A percentile compares a stretch with the other conserved stretches of the same genome.
Conservation (phyloP, 148 eudicot species). For the Camellia sinensis region DNA sequence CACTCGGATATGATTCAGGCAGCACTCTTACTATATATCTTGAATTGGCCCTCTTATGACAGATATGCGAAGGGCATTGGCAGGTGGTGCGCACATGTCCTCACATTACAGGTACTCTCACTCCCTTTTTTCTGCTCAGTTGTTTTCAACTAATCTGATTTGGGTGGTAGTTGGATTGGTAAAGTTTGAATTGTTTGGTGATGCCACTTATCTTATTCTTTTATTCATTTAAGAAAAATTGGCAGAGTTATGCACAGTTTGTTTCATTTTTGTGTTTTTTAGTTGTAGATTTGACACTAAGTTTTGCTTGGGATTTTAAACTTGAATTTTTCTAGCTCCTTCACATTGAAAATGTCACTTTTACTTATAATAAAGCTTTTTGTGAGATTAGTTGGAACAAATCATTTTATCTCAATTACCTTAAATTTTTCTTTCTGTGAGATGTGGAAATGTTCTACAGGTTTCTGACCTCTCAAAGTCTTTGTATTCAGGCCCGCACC, state of each 20-base stretch:
- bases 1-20: not conserved
- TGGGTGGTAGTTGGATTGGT: conserved; percentile 7
- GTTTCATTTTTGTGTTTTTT: no score
- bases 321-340: no score
- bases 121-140: not conserved
- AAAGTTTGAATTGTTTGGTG: not conserved
- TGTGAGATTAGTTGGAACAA: not conserved
- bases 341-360: not conserved
- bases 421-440: not conserved
- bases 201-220: not conserved
- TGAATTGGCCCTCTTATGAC: not conserved
- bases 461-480: no score
- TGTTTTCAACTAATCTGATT: not conserved
- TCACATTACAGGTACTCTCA: not conserved
- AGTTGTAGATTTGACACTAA: no score
- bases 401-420: not conserved
- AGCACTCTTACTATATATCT: conserved; percentile 9
- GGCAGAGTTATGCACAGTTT: no score
- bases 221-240: no score
- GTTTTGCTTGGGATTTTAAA: no score
- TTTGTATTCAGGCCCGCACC: not conserved
- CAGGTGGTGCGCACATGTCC: not conserved
- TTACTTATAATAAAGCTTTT: not conserved
- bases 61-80: not conserved
- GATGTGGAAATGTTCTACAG: no score